Evolutionary conservation across 1,284 basidiomycete species (phyloP).

Genomic region (Ceratobasidium sp.): DNA sequence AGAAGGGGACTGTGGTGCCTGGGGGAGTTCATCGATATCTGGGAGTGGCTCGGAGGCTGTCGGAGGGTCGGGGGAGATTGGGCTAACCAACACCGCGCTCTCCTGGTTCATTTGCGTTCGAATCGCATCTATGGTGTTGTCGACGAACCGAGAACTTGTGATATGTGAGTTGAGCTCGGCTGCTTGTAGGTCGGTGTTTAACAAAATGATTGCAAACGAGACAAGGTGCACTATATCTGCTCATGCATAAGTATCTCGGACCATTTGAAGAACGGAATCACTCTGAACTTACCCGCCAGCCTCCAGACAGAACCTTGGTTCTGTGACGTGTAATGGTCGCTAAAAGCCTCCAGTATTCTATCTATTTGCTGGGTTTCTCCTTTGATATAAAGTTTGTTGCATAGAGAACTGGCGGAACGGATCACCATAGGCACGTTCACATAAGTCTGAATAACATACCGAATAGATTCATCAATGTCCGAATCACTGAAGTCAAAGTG

Average conservation of each 20-base stretch:
- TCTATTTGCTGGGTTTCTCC: conserved; percentile 37
- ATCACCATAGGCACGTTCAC: not conserved
- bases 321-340: conserved; percentile 22
- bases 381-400: conserved; percentile 35
- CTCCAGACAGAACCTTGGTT: conserved; percentile 18
- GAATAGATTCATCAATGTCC: conserved; percentile 32
- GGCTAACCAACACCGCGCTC: not conserved
- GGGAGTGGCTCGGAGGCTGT: conserved; percentile 17
- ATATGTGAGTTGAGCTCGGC: conserved; percentile 34
- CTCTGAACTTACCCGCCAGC: conserved; percentile 4
- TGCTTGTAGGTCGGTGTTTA: conserved; percentile 37
- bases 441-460: not conserved
- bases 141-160: conserved; percentile 25
- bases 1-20: not conserved
- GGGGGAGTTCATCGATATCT: conserved; percentile 27
- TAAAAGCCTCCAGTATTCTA: conserved; percentile 29
- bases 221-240: conserved; percentile 36
- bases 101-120: conserved; percentile 16
- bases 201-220: conserved; percentile 34
- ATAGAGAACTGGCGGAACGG: conserved; percentile 13
- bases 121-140: conserved; percentile 32
- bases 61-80: not conserved
- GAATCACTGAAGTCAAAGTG: conserved; percentile 26
- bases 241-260: not conserved
- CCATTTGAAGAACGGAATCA: not conserved